Percentiles rank a stretch among this genome's conserved stretches.
These are phyloP conservation scores for Albizia julibrissin DNA, from an alignment of 306 rosid genomes.

Conservation along the genomic window DNA sequence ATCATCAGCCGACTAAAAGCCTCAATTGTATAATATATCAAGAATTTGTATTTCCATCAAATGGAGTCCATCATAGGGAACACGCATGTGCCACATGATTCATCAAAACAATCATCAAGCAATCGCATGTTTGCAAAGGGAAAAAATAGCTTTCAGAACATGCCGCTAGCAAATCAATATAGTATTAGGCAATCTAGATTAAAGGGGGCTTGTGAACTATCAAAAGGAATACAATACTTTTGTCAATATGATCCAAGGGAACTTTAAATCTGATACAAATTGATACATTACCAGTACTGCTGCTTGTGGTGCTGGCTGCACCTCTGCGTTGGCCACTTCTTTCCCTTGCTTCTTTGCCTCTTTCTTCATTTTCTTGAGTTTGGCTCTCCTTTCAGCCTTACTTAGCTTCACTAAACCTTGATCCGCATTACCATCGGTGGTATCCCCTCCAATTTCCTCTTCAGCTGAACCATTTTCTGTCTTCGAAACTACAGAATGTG, in stretches of 20 bases:
- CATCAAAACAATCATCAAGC: background rate
- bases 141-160: background rate
- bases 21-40: background rate
- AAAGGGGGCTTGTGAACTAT: background rate
- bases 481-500: slow-evolving; percentile 50
- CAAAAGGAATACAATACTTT: slow-evolving; percentile 20
- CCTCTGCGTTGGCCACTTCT: slow-evolving; percentile 49
- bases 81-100: background rate
- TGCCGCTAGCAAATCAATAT: slow-evolving; percentile 8
- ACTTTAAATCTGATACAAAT: background rate
- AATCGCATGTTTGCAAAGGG: background rate
- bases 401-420: slow-evolving; percentile 62
- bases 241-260: slow-evolving; percentile 5
- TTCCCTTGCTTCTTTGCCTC: slow-evolving; percentile 80
- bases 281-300: slow-evolving; percentile 67
- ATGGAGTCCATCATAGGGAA: slow-evolving; percentile 1
- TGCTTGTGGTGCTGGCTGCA: slow-evolving; percentile 70
- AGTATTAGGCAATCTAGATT: background rate
- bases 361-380: slow-evolving; percentile 70
- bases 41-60: slow-evolving; percentile 4
- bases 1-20: slow-evolving; percentile 1
- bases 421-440: slow-evolving; percentile 40
- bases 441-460: slow-evolving; percentile 51
- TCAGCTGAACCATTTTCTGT: slow-evolving; percentile 40
- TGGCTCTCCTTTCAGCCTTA: slow-evolving; percentile 85